Base-by-base conservation (phyloP, 1,284 basidiomycete genomes). In the Cronartium ribicola region DNA sequence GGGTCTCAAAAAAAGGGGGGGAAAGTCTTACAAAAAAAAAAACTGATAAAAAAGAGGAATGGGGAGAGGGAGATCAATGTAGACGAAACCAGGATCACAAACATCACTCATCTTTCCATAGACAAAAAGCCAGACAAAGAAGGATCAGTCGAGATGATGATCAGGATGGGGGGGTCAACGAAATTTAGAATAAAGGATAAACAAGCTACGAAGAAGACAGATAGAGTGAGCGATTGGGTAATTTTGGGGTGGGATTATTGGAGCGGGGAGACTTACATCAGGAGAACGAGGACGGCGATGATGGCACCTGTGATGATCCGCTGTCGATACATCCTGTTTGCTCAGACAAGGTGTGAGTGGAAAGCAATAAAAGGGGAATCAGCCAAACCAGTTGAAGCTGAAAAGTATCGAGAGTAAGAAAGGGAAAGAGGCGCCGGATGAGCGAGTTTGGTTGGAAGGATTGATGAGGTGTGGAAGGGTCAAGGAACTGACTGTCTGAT, bases 401-500 rank as follows among this genome's bases (percentile, higher is more conserved):
- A 39, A 62, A 68, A 29, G 7, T 57, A 63, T 37, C 5, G 29
- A 22, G 61, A 41, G 37, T 37, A 63, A 41, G 61, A 14, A 63
- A 36, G n/a, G 36, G 3, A 3, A 63, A 39, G 39, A 13, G 5
- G 1, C 29, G 36, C 63, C 14, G 14, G 3, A 5, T 29, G 22
- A 48, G n/a, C 22, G 40, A 65, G 20, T 43, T 62, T 17, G 22
- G 44, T 29, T 20, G 29, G 20, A 69, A 60, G 55, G 55, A 22
- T 13, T 14, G 11, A 41, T 8, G 10, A 14, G 4, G 17, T 46
- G 39, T 37, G 29, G 57, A 10, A 37, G 11, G 20, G 39, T 44
- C 40, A 37, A 17, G 22, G 0, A 44, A 80, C 84, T 79, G 78
- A 87, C 86, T 84, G 84, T 79, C 84, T 83, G 69, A 87, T 85